Conservation (phyloP, 495 filamentous ascomycete genomes). For the Paragyromitra xinjiangensis region DNA sequence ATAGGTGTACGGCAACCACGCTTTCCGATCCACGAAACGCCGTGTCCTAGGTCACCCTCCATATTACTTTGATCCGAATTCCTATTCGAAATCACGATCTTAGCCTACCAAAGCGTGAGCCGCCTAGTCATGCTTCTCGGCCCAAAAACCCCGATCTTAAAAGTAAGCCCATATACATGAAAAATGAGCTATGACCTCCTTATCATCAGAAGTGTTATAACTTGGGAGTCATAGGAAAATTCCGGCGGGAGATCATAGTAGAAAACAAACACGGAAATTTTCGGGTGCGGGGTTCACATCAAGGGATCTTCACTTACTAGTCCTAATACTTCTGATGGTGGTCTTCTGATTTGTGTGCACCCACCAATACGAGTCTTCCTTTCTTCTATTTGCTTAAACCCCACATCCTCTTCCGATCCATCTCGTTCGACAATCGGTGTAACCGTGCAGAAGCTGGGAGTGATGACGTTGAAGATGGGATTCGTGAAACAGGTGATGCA, state of each 20-base stretch:
- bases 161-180: no score
- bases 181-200: no score
- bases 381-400: neutral
- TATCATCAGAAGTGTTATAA: no score
- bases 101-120: no score
- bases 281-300: neutral
- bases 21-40: no score
- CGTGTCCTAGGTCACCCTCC: no score
- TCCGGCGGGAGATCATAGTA: neutral
- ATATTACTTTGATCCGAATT: no score
- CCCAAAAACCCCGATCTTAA: no score
- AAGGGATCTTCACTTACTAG: neutral
- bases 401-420: neutral
- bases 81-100: no score
- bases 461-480: neutral
- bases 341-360: neutral
- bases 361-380: neutral
- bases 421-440: neutral
- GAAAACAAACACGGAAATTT: neutral
- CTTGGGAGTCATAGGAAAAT: neutral
- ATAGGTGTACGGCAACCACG: no score
- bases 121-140: no score
- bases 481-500: neutral
- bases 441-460: neutral
- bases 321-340: neutral